Base-by-base conservation (phyloP, 2,329 filamentous ascomycete species). In the Trichoderma koningiopsis region DNA sequence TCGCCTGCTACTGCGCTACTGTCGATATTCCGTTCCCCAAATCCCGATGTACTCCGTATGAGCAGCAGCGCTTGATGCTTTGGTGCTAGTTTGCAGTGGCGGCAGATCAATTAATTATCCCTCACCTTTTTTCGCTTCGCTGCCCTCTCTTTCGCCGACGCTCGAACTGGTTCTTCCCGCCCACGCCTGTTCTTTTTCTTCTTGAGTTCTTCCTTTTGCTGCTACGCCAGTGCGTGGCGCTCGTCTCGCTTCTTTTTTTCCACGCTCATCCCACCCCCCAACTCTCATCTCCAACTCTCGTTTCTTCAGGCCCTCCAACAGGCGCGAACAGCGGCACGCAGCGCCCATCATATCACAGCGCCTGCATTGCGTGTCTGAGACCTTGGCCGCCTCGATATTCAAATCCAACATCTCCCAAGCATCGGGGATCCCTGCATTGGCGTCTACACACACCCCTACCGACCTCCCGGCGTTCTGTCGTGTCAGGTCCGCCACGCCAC, bases 401-500 rank as follows among this genome's bases (percentile, higher is more conserved):
- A 64, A 65, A 56, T 65, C 63, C 68, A 59, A 40, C 22, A 63
- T 31, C 33, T 55, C 5, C 59, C 65, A 57, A 56, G 29, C 65
- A 52, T 63, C 35, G 57, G 47, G 63, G 66, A 68, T 68, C 66
- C 66, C 66, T 68, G 58, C 66, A 67, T 59, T 43, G 40, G 40
- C 63, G 11, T 52, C 57, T 68, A 70, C 68, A 22, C 66, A 58
- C 58, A 67, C 59, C 55, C 56, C 66, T 53, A 68, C 58, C 58
- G 52, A 58, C 69, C 49, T 68, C 66, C 59, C 64, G 56, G 53
- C 37, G 6, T 57, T 70, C 70, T 69, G 66, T 70, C 70, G 67
- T 69, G 67, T 69, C 68, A 52, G 64, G 43, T 56, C 67, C 57
- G 52, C 59, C 70, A 58, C 72, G 71, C 72, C 72, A 72, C 70